Conservation (phyloP, 176 grass and related monocot species). For the Poa annua region DNA sequence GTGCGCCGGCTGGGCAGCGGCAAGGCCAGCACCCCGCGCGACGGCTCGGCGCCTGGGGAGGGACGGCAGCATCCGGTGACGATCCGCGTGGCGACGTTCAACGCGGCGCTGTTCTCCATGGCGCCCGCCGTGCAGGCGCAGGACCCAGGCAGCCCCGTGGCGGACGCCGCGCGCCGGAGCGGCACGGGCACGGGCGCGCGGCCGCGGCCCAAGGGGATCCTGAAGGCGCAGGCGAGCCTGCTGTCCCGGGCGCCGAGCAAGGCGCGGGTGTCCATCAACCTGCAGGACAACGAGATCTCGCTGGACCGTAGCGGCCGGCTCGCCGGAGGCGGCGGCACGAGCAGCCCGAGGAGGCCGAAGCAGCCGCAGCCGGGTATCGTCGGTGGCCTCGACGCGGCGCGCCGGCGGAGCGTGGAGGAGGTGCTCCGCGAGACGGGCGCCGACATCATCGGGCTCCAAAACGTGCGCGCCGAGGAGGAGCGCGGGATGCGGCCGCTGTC, state of each 20-base stretch:
- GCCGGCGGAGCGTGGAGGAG: constrained; percentile 74
- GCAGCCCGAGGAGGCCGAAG: constrained; percentile 17
- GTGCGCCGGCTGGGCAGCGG: constrained; percentile 36
- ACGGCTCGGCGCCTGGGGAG: not conserved
- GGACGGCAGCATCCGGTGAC: constrained; percentile 36
- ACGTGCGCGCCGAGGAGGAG: constrained; percentile 89
- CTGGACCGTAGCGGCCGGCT: constrained; percentile 57
- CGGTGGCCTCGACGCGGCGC: not conserved
- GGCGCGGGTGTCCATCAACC: constrained; percentile 88
- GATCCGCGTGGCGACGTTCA: constrained; percentile 89
- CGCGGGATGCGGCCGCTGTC: constrained; percentile 91
- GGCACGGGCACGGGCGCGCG: constrained; percentile 8
- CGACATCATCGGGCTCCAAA: constrained; percentile 89
- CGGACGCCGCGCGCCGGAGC: not conserved
- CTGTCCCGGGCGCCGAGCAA: constrained; percentile 59
- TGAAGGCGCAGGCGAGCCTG: constrained; percentile 76
- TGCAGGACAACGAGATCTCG: constrained; percentile 97
- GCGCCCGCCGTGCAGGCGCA: constrained; percentile 56
- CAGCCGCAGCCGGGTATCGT: not conserved
- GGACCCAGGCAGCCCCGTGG: not conserved
- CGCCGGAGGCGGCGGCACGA: not conserved
- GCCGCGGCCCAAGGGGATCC: constrained; percentile 71
- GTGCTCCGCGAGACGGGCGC: constrained; percentile 84
- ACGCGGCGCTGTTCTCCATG: constrained; percentile 98
- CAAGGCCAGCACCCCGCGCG: not conserved